Evolutionary conservation across 2,329 filamentous ascomycete genomes (phyloP).

Genomic region (Sporothrix dimorphospora): DNA sequence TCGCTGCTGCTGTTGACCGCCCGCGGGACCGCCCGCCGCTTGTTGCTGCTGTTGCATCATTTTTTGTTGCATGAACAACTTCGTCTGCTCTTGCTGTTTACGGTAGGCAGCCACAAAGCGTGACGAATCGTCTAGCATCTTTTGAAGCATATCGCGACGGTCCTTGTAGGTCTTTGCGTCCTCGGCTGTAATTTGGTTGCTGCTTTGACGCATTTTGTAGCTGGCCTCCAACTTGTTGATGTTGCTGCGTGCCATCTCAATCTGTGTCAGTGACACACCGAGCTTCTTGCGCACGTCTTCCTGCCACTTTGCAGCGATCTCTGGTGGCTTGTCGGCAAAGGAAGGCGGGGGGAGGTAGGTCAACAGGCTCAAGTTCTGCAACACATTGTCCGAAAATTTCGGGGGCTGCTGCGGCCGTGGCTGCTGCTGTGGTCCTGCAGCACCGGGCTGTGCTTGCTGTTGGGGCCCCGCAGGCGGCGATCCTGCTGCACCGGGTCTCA

Average conservation of each 20-base stretch:
- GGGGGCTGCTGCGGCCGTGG: slow-evolving; percentile 33
- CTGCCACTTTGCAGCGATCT: slow-evolving; percentile 53
- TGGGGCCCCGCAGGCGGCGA: slow-evolving; percentile 34
- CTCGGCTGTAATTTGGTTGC: slow-evolving; percentile 50
- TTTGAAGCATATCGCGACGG: slow-evolving; percentile 50
- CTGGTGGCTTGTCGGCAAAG: slow-evolving; percentile 48
- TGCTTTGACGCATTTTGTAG: slow-evolving; percentile 49
- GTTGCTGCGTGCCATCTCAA: slow-evolving; percentile 51
- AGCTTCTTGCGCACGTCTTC: slow-evolving; percentile 54
- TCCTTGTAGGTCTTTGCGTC: slow-evolving; percentile 51
- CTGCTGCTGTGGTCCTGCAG: slow-evolving; percentile 34
- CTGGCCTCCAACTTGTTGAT: slow-evolving; percentile 49
- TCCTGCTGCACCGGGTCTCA: slow-evolving; percentile 13
- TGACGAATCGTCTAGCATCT: slow-evolving; percentile 51
- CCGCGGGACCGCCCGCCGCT: slow-evolving; percentile 33
- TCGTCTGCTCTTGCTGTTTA: slow-evolving; percentile 46
- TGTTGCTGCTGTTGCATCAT: slow-evolving; percentile 33
- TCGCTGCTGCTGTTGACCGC: slow-evolving; percentile 20
- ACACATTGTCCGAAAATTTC: slow-evolving; percentile 48
- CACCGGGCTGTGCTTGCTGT: slow-evolving; percentile 28
- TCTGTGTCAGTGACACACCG: slow-evolving; percentile 51
- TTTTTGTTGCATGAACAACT: slow-evolving; percentile 34
- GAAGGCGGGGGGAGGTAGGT: slow-evolving; percentile 50
- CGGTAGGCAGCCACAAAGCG: slow-evolving; percentile 54
- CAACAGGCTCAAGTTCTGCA: slow-evolving; percentile 53